Evolutionary conservation across 257 asterid species (phyloP), one percentile per base, ranked within the genome.

Genomic region (Ilex asprella): DNA sequence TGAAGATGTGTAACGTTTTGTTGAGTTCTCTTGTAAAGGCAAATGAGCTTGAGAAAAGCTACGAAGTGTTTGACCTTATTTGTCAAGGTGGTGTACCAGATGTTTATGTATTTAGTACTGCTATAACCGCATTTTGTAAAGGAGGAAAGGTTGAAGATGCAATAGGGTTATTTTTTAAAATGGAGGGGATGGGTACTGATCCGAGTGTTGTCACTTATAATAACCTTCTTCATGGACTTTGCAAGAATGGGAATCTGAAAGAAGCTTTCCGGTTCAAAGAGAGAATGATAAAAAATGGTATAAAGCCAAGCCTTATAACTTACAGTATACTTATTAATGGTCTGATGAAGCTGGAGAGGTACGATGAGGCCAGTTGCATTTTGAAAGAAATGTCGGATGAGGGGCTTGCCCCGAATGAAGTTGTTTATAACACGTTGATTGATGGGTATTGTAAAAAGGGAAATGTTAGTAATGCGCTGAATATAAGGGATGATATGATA

Each of bases 201-300:
- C 94, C 96, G 2, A 88, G 82, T 69, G 94, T 71, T 43, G 82
- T 91, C 65, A 81, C 87, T 56, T 88, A 88, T 67, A 91, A 91
- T 77, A 86, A 73, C 72, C 83, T 91, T 21, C 75, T 91, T 76
- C 70, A 81, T 55, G 98, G 98, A 43, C 76, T 86, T 12, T 91
- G 95, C 68, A 76, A 72, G 71, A 61, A 31, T 10, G 77, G 90
- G 51, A 65, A 76, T 46, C 67, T 86, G 66, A 83, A 78, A 52
- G 84, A 86, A 68, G 91, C 92, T 11, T 81, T 88, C 62, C 67
- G 30, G 67, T 78, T 82, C 2, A 91, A 86, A 81, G 86, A 82
- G 66, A 60, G 68, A 65, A 91, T 91, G 98, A 61, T 76, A 58
- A 62, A 70, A 57, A 70, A 70, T 53, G 87, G 96, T 67, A 75